Conservation (phyloP, 805 yeast species). For the Kluyveromyces wickerhamii region DNA sequence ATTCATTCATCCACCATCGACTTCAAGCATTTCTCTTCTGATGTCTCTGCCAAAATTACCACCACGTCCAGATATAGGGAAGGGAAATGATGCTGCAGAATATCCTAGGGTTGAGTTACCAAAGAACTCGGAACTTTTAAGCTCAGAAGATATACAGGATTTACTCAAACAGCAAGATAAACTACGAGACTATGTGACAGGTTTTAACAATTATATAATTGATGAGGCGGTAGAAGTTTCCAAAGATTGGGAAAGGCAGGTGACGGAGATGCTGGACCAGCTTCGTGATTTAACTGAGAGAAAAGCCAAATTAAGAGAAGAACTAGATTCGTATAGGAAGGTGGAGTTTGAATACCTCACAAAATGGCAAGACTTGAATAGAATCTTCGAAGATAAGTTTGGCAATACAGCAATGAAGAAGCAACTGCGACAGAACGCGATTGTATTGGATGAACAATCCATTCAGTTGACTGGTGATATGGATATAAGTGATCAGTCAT, state of each 20-base stretch:
- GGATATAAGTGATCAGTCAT: neutral
- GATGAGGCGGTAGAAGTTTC: conserved; percentile 5
- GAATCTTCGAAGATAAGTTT: conserved; percentile 34
- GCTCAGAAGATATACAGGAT: conserved; percentile 18
- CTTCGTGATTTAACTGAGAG: conserved; percentile 21
- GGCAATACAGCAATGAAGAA: conserved; percentile 30
- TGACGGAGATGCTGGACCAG: conserved; percentile 17
- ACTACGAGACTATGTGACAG: conserved; percentile 17
- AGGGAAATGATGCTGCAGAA: neutral
- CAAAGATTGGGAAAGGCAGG: conserved; percentile 8
- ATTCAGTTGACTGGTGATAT: conserved; percentile 4
- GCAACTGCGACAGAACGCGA: conserved; percentile 24
- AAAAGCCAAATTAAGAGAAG: conserved; percentile 19
- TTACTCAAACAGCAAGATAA: conserved; percentile 14
- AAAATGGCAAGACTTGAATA: conserved; percentile 32
- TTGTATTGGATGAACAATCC: conserved; percentile 26
- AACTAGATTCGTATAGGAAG: conserved; percentile 21
- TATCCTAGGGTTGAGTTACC: conserved; percentile 13
- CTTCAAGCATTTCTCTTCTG: too few relatives aligned
- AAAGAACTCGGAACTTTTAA: conserved; percentile 16
- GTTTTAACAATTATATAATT: conserved; percentile 15
- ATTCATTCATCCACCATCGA: too few relatives aligned
- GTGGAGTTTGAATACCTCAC: conserved; percentile 26
- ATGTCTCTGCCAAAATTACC: conserved; percentile 8
- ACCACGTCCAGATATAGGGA: conserved; percentile 1